These are phyloP conservation scores for Pseudopyricularia javanii DNA, from an alignment of 2,329 filamentous ascomycete species.

Conservation along the genomic window DNA sequence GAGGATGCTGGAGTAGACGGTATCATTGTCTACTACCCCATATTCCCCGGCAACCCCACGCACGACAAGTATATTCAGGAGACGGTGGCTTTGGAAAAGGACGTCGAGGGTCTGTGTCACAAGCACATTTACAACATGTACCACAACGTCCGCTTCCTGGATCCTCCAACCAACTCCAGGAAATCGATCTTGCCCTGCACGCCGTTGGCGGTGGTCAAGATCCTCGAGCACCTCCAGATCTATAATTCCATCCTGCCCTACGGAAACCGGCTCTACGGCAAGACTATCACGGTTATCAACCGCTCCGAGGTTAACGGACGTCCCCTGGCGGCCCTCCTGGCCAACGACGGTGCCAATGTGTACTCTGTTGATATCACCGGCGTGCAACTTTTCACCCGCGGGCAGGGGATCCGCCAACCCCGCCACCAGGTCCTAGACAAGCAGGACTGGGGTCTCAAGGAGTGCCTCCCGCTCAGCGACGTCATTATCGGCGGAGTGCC, in stretches of 20 bases:
- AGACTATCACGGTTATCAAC: constrained; percentile 94
- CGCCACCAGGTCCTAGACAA: constrained; percentile 82
- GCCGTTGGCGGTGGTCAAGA: constrained; percentile 90
- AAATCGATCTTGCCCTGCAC: constrained; percentile 96
- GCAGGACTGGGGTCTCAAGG: constrained; percentile 64
- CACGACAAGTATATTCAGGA: constrained; percentile 96
- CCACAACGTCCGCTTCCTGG: constrained; percentile 91
- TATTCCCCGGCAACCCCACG: constrained; percentile 67
- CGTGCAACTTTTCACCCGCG: constrained; percentile 84
- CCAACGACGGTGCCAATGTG: constrained; percentile 90
- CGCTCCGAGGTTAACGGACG: constrained; percentile 90
- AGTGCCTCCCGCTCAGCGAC: constrained; percentile 79
- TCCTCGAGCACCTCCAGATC: constrained; percentile 87
- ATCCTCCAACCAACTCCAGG: constrained; percentile 60
- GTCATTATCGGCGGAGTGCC: constrained; percentile 93
- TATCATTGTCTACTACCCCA: constrained; percentile 97
- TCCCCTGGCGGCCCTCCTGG: constrained; percentile 80
- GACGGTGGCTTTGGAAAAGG: constrained; percentile 78
- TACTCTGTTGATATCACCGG: constrained; percentile 91
- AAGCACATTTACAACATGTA: constrained; percentile 99
- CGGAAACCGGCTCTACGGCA: constrained; percentile 84
- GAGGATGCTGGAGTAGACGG: constrained; percentile 64
- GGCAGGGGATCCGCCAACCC: constrained; percentile 71
- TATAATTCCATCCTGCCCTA: constrained; percentile 93
- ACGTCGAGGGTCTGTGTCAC: constrained; percentile 91